Base-by-base conservation (phyloP, 345 rosid genomes). In the Aurinia saxatilis region DNA sequence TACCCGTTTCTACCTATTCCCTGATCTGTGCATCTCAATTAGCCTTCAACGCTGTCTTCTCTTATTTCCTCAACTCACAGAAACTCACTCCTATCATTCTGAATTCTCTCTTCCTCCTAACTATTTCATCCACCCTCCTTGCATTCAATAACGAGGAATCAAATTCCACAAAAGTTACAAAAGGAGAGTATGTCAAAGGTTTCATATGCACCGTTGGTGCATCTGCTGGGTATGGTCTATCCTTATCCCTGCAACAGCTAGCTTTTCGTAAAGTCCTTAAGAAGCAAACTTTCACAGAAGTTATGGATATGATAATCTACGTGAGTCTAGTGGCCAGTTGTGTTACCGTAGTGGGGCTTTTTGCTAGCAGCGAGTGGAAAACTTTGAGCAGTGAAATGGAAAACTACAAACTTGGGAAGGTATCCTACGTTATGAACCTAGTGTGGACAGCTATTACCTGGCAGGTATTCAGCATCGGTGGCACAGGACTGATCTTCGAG, bases 1-100 rank as follows among this genome's bases (percentile, higher is more conserved):
- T 85, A 56, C 95, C 87, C 0, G 80, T 82, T 7, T 81, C 89
- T 8, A 84, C 87, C 1, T 80, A n/a, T 57, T 75, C 84, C 3
- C 68, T 83, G 10, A 63, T 83, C n/a, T 68, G 80, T 55, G 80
- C 85, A 23, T 75, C 85, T 7, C 86, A 80, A 17, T 19, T 80
- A 57, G 84, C 76, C 57, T 83, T 88, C 75, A 85, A 78, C 38
- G 77, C 82, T 40, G 53, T 78, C 33, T 80, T 85, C 74, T 81
- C 89, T 1, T 78, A 19, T 44, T 78, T 83, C 76, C 67, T 87
- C 54, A 68, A 82, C 50, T 67, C 73, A 0, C 85, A 78, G 35
- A 84, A 75, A 49, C 72, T 81, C 71, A 78, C 81, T 47, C 80
- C 85, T 12, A 67, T 66, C 50, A 72, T 70, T 47, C 14, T 78